These are phyloP conservation scores for Neoboletus brunneissimus DNA, from an alignment of 768 basidiomycete genomes.

Conservation along the genomic window DNA sequence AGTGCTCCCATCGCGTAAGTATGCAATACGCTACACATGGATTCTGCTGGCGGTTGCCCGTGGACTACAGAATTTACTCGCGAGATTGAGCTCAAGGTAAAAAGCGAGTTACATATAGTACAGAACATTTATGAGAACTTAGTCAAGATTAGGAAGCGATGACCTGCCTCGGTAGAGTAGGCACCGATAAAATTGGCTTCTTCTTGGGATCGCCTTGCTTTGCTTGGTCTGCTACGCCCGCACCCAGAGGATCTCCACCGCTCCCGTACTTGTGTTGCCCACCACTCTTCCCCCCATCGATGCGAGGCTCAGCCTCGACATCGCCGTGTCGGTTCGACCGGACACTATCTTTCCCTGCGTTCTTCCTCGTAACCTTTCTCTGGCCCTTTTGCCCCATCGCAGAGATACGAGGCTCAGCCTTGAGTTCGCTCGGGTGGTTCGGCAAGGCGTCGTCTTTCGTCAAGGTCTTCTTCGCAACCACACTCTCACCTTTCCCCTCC, in stretches of 20 bases:
- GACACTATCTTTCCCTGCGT: background rate
- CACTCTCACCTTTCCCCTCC: background rate
- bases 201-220: background rate
- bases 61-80: background rate
- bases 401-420: background rate
- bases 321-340: background rate
- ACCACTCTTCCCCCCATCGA: background rate
- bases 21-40: no score
- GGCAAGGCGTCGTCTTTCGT: background rate
- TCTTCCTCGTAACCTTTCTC: no score
- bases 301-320: background rate
- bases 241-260: background rate
- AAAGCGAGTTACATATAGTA: background rate
- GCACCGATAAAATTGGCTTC: background rate
- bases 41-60: background rate
- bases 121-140: background rate
- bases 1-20: no score
- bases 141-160: background rate
- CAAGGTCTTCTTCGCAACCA: background rate
- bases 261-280: background rate
- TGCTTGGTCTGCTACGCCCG: background rate
- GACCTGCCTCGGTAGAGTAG: background rate
- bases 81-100: background rate
- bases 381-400: no score
- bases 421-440: background rate